These are phyloP conservation scores for Pseudozyma pruni DNA, from an alignment of 1,284 basidiomycete genomes.

Conservation along the genomic window DNA sequence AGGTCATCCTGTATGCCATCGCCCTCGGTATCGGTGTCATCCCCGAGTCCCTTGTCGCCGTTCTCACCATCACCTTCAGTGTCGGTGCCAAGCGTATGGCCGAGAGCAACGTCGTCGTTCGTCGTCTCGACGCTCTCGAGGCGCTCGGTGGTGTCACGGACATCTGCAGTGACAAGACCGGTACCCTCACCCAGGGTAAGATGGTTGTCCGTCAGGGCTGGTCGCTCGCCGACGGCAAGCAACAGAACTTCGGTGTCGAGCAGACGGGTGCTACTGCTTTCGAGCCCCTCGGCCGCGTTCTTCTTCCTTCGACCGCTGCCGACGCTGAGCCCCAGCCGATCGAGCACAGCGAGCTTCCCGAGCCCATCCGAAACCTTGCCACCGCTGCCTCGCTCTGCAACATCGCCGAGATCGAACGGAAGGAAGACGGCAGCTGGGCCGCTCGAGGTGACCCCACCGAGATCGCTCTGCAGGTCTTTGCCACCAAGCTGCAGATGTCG, in stretches of 20 bases:
- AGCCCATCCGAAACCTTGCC: slow-evolving; percentile 34
- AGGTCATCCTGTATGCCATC: slow-evolving; percentile 71
- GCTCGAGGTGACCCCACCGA: slow-evolving; percentile 62
- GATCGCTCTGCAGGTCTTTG: slow-evolving; percentile 58
- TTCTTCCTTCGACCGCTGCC: slow-evolving; percentile 10
- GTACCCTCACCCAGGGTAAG: slow-evolving; percentile 63
- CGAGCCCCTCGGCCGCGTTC: slow-evolving; percentile 48
- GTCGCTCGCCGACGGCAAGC: slow-evolving; percentile 24
- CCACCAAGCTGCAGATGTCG: slow-evolving; percentile 48
- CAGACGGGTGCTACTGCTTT: slow-evolving; percentile 52
- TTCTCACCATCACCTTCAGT: slow-evolving; percentile 63
- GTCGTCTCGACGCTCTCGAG: slow-evolving; percentile 61
- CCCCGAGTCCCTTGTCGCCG: slow-evolving; percentile 69
- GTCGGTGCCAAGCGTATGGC: slow-evolving; percentile 65
- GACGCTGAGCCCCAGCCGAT: slow-evolving; percentile 12
- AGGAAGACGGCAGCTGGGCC: slow-evolving; percentile 34
- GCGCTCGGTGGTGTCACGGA: slow-evolving; percentile 59
- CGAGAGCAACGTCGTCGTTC: slow-evolving; percentile 58
- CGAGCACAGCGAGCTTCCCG: slow-evolving; percentile 33
- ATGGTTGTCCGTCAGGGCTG: slow-evolving; percentile 62
- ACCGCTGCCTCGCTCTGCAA: slow-evolving; percentile 61
- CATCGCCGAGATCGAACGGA: slow-evolving; percentile 52
- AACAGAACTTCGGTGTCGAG: slow-evolving; percentile 48
- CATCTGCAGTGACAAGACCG: slow-evolving; percentile 63
- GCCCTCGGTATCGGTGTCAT: slow-evolving; percentile 65